Base-by-base conservation (phyloP, 352 stramenopile genomes). In the Phytophthora pinifolia region DNA sequence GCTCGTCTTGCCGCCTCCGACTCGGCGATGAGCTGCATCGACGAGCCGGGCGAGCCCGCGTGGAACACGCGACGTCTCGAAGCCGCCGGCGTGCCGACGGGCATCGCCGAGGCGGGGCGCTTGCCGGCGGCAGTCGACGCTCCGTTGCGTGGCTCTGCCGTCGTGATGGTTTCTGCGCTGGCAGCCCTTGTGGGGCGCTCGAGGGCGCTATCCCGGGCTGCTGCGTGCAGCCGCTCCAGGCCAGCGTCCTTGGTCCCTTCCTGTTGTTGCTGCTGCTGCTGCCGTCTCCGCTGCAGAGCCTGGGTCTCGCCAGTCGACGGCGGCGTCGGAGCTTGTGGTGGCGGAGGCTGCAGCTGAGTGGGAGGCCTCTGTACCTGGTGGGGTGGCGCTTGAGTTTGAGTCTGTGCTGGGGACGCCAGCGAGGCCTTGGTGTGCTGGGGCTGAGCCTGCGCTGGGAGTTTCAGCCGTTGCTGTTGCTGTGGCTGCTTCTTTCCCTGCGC, bases 1-100 rank as follows among this genome's bases (percentile, higher is more conserved):
- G 37, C 17, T 18, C 34, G 47, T 32, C 41, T 38, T 45, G 38
- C 25, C 18, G 46, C 46, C 29, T 62, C 52, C 8, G 55, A 62
- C 33, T 70, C 59, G 3, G 60, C 54, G 38, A 59, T 1, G n/a
- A 62, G 14, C 14, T 70, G 49, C 25, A 34, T 65, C 20, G 53
- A 66, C 14, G 59, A 74, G 31, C 60, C 46, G n/a, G 48, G 34
- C 22, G 41, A 48, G 22, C 58, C 62, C 38, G 54, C 27, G 9
- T 51, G 54, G 15, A 67, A 61, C 4, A 56, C 43, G 20, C 50
- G 67, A 31, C 58, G 67, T 29, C 54, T 43, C 1, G 34, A 53
- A 33, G 42, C 44, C 20, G 45, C 27, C 13, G 52, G 55, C 46
- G 42, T 31, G 8, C 36, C 32, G 4, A 32, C 22, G 6, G 54